phyloP scores from a whole-genome alignment of 2,329 filamentous ascomycete genomes.

The Pseudogymnoascus sp. region DNA sequence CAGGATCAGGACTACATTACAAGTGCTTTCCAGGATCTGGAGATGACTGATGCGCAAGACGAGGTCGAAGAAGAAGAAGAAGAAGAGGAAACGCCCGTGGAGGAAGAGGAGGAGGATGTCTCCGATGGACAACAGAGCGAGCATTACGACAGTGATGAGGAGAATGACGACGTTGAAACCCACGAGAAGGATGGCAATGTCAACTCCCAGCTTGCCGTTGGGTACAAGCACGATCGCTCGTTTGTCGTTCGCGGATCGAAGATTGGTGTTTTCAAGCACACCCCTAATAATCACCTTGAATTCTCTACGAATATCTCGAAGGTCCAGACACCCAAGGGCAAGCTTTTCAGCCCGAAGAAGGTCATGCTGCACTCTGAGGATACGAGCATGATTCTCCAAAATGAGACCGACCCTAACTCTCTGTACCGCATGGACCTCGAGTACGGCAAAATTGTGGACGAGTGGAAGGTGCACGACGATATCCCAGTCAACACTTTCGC shows the following conservation, averaged over 20 bases:
- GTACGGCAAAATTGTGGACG: slow-evolving; percentile 94
- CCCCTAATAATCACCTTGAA: slow-evolving; percentile 81
- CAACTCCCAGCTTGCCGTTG: slow-evolving; percentile 91
- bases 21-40: slow-evolving; percentile 89
- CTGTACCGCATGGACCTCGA: slow-evolving; percentile 97
- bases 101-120: slow-evolving; percentile 44
- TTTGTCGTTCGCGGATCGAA: slow-evolving; percentile 96
- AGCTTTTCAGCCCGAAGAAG: slow-evolving; percentile 82
- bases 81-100: slow-evolving; percentile 40
- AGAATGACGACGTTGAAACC: slow-evolving; percentile 67
- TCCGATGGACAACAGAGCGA: slow-evolving; percentile 63
- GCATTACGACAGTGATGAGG: slow-evolving; percentile 67
- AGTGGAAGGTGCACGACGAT: slow-evolving; percentile 97
- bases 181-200: slow-evolving; percentile 69
- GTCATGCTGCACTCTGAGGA: slow-evolving; percentile 31
- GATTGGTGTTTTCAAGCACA: slow-evolving; percentile 98
- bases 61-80: slow-evolving; percentile 42
- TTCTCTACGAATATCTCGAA: slow-evolving; percentile 97
- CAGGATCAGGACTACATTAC: slow-evolving; percentile 89
- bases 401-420: slow-evolving; percentile 67
- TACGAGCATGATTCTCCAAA: slow-evolving; percentile 30
- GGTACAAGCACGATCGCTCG: slow-evolving; percentile 92
- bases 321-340: slow-evolving; percentile 79
- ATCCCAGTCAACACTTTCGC: slow-evolving; percentile 88
- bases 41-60: slow-evolving; percentile 70